Evolutionary conservation across 306 rosid species (phyloP), one percentile per base, ranked within the genome.

Genomic region (Crotalaria pallida): DNA sequence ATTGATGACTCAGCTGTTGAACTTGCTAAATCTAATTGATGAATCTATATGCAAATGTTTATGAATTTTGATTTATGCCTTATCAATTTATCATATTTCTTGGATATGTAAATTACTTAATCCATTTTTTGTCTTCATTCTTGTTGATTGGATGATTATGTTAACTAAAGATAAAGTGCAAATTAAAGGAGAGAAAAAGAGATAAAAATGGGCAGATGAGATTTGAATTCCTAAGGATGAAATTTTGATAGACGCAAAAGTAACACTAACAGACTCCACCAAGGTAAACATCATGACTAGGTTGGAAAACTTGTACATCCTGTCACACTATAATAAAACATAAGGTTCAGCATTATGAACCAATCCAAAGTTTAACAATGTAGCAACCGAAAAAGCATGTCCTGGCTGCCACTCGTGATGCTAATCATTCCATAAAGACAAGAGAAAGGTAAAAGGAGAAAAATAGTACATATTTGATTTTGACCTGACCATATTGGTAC

Each of bases 291-390:
- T 52, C 13, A 40, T 69, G 43, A 69, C 2, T 51, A 33, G 48
- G 56, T 7, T 10, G 7, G 8, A 61, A 60, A 75, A 44, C 56
- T 12, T 66, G 52, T 57, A 66, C 73, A 65, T 29, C 67, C 31
- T 43, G 50, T 66, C 67, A 68, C 56, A 75, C 56, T 43, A 38
- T 24, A 66, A 74, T 61, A 31, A 53, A 29, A 56, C 67, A 45
- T 8, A 44, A 44, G 19, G 41, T 43, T 38, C 41, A 12, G 36
- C 36, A 27, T 3, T 15, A 27, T 1, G 57, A 19, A 4, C 58
- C 48, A 67, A 50, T 40, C 66, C 58, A 10, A 26, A 70, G 66
- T 43, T 41, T 38, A 12, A 59, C 48, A 71, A 6, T 18, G 11
- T 16, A 10, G 17, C 48, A 12, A 8, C 22, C 31, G 9, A 70